Evolutionary conservation across 78 protist genomes (phyloP).

Genomic region (Dictyostelium discoideum): DNA sequence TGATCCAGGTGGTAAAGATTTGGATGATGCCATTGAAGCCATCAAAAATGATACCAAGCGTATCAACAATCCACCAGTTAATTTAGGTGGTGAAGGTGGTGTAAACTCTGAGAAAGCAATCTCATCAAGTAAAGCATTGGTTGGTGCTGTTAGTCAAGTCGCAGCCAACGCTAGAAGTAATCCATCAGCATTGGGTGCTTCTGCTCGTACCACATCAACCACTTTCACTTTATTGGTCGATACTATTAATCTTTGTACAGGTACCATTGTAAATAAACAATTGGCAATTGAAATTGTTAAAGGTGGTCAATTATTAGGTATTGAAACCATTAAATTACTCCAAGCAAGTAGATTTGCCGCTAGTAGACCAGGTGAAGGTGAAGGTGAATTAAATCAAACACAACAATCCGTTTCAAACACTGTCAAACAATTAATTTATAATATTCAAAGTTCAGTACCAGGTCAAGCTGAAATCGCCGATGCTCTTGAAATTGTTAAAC

Average conservation of each 20-base stretch:
- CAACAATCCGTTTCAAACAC: conserved; percentile 40
- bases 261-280: conserved; percentile 44
- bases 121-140: conserved; percentile 26
- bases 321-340: conserved; percentile 29
- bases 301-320: conserved; percentile 23
- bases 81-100: conserved; percentile 72
- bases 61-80: conserved; percentile 71
- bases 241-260: conserved; percentile 47
- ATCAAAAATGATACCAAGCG: conserved; percentile 59
- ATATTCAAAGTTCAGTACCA: conserved; percentile 65
- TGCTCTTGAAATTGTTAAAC: conserved; percentile 55
- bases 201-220: conserved; percentile 59
- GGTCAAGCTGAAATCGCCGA: conserved; percentile 81
- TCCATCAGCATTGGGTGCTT: conserved; percentile 74
- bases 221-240: conserved; percentile 56
- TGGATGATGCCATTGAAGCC: conserved; percentile 73
- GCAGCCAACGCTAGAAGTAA: conserved; percentile 68
- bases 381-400: conserved; percentile 21
- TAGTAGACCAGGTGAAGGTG: conserved; percentile 74
- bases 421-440: conserved; percentile 24
- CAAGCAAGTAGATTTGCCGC: conserved; percentile 66
- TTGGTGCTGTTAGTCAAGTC: conserved; percentile 40
- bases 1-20: conserved; percentile 82
- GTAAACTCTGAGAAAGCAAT: conserved; percentile 46
- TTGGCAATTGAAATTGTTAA: conserved; percentile 47